Evolutionary conservation across 176 grass and related monocot genomes (phyloP).

Genomic region (Cocos nucifera): DNA sequence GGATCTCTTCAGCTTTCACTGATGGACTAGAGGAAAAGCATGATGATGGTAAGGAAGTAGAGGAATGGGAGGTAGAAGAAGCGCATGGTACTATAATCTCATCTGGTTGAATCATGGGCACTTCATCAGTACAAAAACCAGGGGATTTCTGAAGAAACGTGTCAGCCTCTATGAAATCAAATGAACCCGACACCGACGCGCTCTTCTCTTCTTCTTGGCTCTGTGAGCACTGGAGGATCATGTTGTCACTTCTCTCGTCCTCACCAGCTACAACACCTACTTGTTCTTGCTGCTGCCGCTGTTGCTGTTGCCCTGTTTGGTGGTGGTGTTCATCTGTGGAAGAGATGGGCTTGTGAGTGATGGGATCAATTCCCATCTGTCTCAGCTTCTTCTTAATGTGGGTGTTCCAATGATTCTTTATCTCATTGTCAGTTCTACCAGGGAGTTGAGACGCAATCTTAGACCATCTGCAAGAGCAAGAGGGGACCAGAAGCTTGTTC

Average conservation of each 20-base stretch:
- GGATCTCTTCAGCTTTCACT: slow-evolving; percentile 32
- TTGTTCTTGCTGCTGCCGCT: too few species aligned
- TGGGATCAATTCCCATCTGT: slow-evolving; percentile 79
- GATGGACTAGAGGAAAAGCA: slow-evolving; percentile 20
- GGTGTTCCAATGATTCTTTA: slow-evolving; percentile 95
- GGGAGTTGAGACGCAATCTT: slow-evolving; percentile 78
- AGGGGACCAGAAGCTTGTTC: slow-evolving; percentile 5
- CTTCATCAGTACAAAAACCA: slow-evolving; percentile 48
- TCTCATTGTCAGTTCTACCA: slow-evolving; percentile 84
- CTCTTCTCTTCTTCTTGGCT: background rate
- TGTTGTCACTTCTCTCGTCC: too few species aligned
- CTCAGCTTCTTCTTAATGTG: slow-evolving; percentile 89
- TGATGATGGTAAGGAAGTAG: slow-evolving; percentile 14
- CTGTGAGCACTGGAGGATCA: too few species aligned
- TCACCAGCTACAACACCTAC: too few species aligned
- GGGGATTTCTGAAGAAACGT: background rate
- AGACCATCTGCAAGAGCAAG: slow-evolving; percentile 47
- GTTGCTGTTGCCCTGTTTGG: too few species aligned
- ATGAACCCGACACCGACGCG: background rate
- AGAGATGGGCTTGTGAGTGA: slow-evolving; percentile 47
- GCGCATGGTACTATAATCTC: slow-evolving; percentile 31
- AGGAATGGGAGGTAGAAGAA: slow-evolving; percentile 3
- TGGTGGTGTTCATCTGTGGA: background rate
- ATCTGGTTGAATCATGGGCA: slow-evolving; percentile 34
- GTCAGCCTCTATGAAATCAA: too few species aligned